phyloP scores from a whole-genome alignment of 345 rosid genomes.

The Brassica juncea region DNA sequence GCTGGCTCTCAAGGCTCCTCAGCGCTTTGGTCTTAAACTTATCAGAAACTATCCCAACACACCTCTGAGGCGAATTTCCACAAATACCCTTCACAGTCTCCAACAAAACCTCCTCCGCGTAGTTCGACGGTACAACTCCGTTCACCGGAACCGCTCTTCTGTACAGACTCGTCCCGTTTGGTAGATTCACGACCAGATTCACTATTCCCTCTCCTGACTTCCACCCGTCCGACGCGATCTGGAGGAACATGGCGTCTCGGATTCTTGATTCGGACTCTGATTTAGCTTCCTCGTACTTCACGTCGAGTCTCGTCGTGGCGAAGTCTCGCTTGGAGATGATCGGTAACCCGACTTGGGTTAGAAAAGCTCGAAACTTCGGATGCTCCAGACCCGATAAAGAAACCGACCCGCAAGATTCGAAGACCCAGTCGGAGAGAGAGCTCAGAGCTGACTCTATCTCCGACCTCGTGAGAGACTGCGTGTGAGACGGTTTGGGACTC shows the following conservation, averaged over 20 bases:
- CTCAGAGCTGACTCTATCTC: slow-evolving; percentile 81
- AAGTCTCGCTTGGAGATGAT: slow-evolving; percentile 70
- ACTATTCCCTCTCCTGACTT: slow-evolving; percentile 58
- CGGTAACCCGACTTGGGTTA: slow-evolving; percentile 86
- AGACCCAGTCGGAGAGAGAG: slow-evolving; percentile 89
- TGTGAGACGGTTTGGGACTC: slow-evolving; percentile 80
- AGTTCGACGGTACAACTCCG: slow-evolving; percentile 71
- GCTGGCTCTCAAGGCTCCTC: slow-evolving; percentile 78
- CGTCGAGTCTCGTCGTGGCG: slow-evolving; percentile 64
- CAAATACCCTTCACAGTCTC: slow-evolving; percentile 83
- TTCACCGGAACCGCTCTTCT: slow-evolving; percentile 70
- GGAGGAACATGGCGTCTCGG: slow-evolving; percentile 95
- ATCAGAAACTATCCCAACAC: slow-evolving; percentile 94
- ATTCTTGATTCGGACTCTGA: slow-evolving; percentile 81
- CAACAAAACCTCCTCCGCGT: slow-evolving; percentile 86
- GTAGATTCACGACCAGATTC: slow-evolving; percentile 82
- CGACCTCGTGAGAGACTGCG: slow-evolving; percentile 71
- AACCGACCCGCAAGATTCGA: slow-evolving; percentile 92
- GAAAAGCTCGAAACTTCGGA: slow-evolving; percentile 88
- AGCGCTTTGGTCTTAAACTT: slow-evolving; percentile 83
- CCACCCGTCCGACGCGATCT: slow-evolving; percentile 95
- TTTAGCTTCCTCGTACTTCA: slow-evolving; percentile 75
- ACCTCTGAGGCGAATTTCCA: slow-evolving; percentile 78
- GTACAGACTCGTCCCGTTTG: slow-evolving; percentile 93
- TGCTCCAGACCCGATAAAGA: slow-evolving; percentile 90